These are phyloP conservation scores for Batkoa obscura DNA, from an alignment of 371 early-diverging fungal genomes.

Conservation along the genomic window DNA sequence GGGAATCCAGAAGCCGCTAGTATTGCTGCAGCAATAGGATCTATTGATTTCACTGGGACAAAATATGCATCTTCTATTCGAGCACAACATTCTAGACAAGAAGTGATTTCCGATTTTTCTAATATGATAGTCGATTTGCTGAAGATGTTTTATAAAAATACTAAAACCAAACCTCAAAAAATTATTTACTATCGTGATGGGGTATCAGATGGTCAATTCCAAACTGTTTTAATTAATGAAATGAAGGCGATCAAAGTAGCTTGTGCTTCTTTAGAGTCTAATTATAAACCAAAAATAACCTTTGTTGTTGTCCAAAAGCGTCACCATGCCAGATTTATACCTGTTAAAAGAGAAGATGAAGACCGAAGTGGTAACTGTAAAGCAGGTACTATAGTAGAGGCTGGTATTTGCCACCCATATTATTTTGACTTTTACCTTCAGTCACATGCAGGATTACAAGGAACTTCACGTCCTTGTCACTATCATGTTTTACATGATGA, in stretches of 20 bases:
- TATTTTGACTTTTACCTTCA: slow-evolving; percentile 83
- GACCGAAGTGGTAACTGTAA: slow-evolving; percentile 46
- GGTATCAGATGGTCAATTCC: slow-evolving; percentile 81
- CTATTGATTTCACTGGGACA: slow-evolving; percentile 71
- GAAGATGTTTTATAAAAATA: slow-evolving; percentile 53
- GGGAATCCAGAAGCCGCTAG: slow-evolving; percentile 49
- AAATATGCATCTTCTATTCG: slow-evolving; percentile 65
- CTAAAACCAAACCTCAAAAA: slow-evolving; percentile 52
- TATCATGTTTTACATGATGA: slow-evolving; percentile 70
- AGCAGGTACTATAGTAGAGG: slow-evolving; percentile 87
- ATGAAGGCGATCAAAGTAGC: slow-evolving; percentile 59
- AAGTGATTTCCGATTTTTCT: slow-evolving; percentile 70
- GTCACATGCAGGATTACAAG: slow-evolving; percentile 59
- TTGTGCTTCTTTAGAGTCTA: slow-evolving; percentile 36
- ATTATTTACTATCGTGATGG: slow-evolving; percentile 91
- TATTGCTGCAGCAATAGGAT: slow-evolving; percentile 74
- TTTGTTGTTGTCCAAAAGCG: slow-evolving; percentile 92
- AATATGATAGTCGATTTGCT: slow-evolving; percentile 68
- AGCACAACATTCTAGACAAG: slow-evolving; percentile 64
- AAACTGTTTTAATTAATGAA: slow-evolving; percentile 60
- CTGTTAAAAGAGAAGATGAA: slow-evolving; percentile 34
- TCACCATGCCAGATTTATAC: slow-evolving; percentile 90
- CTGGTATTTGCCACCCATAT: slow-evolving; percentile 61
- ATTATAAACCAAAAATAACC: slow-evolving; percentile 54
- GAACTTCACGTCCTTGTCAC: slow-evolving; percentile 67